Percentiles rank a stretch among this genome's conserved stretches.
These are phyloP conservation scores for Parafenestella ontariensis DNA, from an alignment of 2,329 filamentous ascomycete species.

Conservation along the genomic window DNA sequence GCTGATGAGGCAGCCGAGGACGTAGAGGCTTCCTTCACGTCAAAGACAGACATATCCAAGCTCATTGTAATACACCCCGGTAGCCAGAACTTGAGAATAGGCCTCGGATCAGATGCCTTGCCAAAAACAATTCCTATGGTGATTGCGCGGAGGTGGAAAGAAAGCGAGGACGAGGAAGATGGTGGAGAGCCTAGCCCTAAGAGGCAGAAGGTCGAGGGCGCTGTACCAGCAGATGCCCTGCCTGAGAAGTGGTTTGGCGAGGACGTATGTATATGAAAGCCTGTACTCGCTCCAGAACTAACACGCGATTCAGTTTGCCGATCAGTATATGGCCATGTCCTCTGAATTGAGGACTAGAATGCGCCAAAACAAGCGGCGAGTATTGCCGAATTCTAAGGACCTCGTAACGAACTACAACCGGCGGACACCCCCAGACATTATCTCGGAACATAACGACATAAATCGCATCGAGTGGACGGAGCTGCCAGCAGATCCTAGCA, in stretches of 20 bases:
- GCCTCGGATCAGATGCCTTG: slow-evolving; percentile 92
- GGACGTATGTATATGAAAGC: slow-evolving; percentile 61
- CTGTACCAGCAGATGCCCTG: slow-evolving; percentile 65
- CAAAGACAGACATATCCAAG: slow-evolving; percentile 75
- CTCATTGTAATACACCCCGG: slow-evolving; percentile 95
- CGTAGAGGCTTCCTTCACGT: slow-evolving; percentile 32
- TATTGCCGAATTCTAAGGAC: slow-evolving; percentile 96
- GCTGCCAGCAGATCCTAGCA: slow-evolving; percentile 63
- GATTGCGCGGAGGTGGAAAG: slow-evolving; percentile 78
- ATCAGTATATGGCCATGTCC: slow-evolving; percentile 79
- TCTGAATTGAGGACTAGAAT: slow-evolving; percentile 88
- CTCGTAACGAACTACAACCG: slow-evolving; percentile 94
- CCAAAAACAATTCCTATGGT: slow-evolving; percentile 95
- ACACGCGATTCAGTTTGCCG: slow-evolving; percentile 52
- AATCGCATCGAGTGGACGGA: slow-evolving; percentile 96
- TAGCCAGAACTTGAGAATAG: slow-evolving; percentile 93
- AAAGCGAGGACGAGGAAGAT: slow-evolving; percentile 83
- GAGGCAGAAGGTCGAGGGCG: slow-evolving; percentile 66
- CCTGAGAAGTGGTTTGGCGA: slow-evolving; percentile 87
- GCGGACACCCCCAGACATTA: slow-evolving; percentile 80
- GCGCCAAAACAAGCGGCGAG: slow-evolving; percentile 91
- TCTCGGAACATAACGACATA: slow-evolving; percentile 93
- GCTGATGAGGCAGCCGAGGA: slow-evolving; percentile 43
- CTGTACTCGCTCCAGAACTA: slow-evolving; percentile 1
- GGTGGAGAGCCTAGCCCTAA: slow-evolving; percentile 80